Evolutionary conservation across 345 rosid genomes (phyloP).

Genomic region (Geranium brycei): DNA sequence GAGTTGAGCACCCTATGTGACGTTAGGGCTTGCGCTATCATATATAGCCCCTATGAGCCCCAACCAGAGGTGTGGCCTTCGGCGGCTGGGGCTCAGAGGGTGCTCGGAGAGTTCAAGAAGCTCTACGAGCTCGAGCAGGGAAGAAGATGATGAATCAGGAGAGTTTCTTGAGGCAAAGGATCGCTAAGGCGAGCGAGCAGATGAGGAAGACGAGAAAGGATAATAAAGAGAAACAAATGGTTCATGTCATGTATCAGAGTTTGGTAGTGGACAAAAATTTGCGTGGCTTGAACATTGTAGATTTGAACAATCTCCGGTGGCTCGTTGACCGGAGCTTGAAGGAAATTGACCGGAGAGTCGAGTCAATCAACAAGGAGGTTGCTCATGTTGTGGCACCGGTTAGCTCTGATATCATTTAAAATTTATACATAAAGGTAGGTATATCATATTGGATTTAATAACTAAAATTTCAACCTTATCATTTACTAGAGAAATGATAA

Average conservation of each 20-base stretch:
- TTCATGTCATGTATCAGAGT: slow-evolving; percentile 18
- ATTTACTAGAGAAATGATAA: too few species aligned
- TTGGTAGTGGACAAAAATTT: slow-evolving; percentile 8
- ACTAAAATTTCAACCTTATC: too few species aligned
- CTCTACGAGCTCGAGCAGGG: slow-evolving; percentile 33
- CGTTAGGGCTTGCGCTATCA: slow-evolving; percentile 31
- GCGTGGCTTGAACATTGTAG: slow-evolving; percentile 15
- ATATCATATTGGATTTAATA: too few species aligned
- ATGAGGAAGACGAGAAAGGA: slow-evolving; percentile 27
- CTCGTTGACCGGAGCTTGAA: slow-evolving; percentile 18
- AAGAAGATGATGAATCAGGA: slow-evolving; percentile 40
- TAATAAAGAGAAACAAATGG: slow-evolving; percentile 28
- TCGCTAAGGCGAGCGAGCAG: slow-evolving; percentile 19
- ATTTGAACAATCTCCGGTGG: slow-evolving; percentile 30
- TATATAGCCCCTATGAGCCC: slow-evolving; percentile 24
- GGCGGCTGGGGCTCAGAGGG: slow-evolving; percentile 15
- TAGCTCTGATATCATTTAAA: neutral
- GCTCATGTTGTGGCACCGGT: neutral
- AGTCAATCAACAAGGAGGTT: neutral
- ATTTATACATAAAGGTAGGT: too few species aligned
- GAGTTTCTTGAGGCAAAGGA: slow-evolving; percentile 27
- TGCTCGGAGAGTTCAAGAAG: slow-evolving; percentile 20
- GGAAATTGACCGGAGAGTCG: slow-evolving; percentile 9
- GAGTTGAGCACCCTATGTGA: slow-evolving; percentile 55
- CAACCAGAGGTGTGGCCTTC: slow-evolving; percentile 41